Percentiles rank a stretch among this genome's conserved stretches.
Conservation (phyloP, 2,329 filamentous ascomycete species). For the Scorias spongiosa region DNA sequence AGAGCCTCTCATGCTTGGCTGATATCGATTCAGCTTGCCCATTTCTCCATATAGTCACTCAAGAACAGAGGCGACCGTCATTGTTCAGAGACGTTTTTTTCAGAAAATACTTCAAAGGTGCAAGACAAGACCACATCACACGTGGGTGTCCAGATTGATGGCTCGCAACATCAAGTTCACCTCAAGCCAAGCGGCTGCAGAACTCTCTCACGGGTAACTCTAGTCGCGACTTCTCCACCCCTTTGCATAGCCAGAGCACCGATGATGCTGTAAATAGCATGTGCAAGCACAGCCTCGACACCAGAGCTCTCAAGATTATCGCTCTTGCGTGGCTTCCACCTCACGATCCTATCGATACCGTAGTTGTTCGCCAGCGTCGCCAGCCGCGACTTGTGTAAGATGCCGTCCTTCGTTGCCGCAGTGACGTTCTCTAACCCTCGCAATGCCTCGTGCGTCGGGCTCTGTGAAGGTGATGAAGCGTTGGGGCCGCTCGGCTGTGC, state of each 20-base stretch:
- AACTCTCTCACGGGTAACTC: constrained; percentile 62
- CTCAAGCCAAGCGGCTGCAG: constrained; percentile 33
- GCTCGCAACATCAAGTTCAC: neutral
- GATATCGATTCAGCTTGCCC: no score
- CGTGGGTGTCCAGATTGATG: neutral
- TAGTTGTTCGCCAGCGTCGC: constrained; percentile 52
- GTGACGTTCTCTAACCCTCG: constrained; percentile 60
- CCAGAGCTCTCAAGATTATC: constrained; percentile 60
- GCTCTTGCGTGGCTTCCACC: constrained; percentile 75
- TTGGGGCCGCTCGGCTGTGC: constrained; percentile 22
- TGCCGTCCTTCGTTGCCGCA: constrained; percentile 40
- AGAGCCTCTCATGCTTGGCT: no score
- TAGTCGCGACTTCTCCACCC: constrained; percentile 62
- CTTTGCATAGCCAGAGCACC: constrained; percentile 82
- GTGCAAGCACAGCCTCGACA: constrained; percentile 55
- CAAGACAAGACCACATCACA: neutral
- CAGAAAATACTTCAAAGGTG: no score
- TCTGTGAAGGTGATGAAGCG: constrained; percentile 9
- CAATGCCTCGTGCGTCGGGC: constrained; percentile 53
- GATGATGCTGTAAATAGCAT: constrained; percentile 69
- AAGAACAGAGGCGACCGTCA: no score
- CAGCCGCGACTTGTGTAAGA: constrained; percentile 52
- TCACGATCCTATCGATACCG: constrained; percentile 57
- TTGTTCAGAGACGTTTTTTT: no score
- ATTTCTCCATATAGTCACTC: no score